A percentile compares a stretch with the other conserved stretches of the same genome.
phyloP scores from a whole-genome alignment of 441 rosid genomes.

The Pelargonium citronellum region DNA sequence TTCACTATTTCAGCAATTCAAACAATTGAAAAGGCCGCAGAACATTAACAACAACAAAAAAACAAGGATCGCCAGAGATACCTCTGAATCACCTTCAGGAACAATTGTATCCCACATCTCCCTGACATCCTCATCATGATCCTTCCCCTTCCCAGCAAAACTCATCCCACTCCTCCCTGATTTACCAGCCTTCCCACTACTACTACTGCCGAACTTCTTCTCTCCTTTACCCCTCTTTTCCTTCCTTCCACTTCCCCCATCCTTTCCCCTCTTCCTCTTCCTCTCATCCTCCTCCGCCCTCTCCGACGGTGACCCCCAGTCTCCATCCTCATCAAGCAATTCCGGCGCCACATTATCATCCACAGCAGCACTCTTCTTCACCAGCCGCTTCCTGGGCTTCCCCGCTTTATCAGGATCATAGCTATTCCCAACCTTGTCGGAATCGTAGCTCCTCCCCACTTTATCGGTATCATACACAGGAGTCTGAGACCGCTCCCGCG shows the following conservation, averaged over 20 bases:
- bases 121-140: constrained; percentile 47
- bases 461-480: constrained; percentile 29
- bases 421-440: too few species aligned
- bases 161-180: constrained; percentile 43
- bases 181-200: constrained; percentile 37
- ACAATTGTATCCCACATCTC: constrained; percentile 97
- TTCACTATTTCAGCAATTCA: constrained; percentile 11
- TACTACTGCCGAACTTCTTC: constrained; percentile 31
- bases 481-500: constrained; percentile 56
- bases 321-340: constrained; percentile 47
- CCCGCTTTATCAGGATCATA: too few species aligned
- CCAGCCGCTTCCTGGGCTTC: constrained; percentile 76
- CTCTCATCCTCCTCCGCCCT: constrained; percentile 53
- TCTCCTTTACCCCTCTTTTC: constrained; percentile 38
- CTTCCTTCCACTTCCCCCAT: constrained; percentile 49
- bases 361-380: constrained; percentile 50
- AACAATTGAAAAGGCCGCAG: constrained; percentile 6
- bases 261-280: constrained; percentile 33
- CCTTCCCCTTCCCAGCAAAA: constrained; percentile 20
- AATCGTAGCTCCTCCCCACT: too few species aligned
- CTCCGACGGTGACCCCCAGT: constrained; percentile 40
- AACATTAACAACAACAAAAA: constrained; percentile 4
- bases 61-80: constrained; percentile 16
- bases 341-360: constrained; percentile 40
- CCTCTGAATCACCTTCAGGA: constrained; percentile 85